phyloP scores from a whole-genome alignment of 768 basidiomycete genomes.

The Kwoniella shandongensis region DNA sequence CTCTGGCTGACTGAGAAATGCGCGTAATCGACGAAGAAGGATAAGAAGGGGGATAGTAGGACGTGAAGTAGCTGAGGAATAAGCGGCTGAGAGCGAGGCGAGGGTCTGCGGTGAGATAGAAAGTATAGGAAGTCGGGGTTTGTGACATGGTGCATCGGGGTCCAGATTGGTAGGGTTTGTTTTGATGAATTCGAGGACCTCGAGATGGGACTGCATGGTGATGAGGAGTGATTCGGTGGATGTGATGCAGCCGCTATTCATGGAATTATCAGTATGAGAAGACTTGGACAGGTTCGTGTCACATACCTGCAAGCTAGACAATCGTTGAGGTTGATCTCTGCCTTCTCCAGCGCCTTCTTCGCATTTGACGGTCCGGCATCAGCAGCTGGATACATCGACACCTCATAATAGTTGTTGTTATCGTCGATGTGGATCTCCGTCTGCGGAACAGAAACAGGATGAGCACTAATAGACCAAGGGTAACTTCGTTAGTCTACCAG shows the following conservation, averaged over 20 bases:
- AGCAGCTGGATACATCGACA: constrained; percentile 53
- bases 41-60: constrained; percentile 59
- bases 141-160: constrained; percentile 16
- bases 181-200: constrained; percentile 75
- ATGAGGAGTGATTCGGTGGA: constrained; percentile 97
- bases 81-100: constrained; percentile 70
- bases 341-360: constrained; percentile 74
- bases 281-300: neutral
- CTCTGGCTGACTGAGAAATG: constrained; percentile 42
- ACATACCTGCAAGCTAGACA: constrained; percentile 94
- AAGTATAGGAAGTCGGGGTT: constrained; percentile 60
- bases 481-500: neutral
- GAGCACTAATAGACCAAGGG: neutral
- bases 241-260: constrained; percentile 89
- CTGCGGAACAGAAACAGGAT: constrained; percentile 57
- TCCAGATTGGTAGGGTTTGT: constrained; percentile 54
- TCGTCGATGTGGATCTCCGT: constrained; percentile 90
- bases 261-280: neutral
- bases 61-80: constrained; percentile 50
- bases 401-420: constrained; percentile 83
- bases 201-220: constrained; percentile 88
- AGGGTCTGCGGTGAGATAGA: constrained; percentile 89
- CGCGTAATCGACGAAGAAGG: constrained; percentile 60
- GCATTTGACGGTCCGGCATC: constrained; percentile 35
- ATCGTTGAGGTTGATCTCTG: constrained; percentile 94